Base-by-base conservation (phyloP, 257 asterid species). In the Nicotiana noctiflora region DNA sequence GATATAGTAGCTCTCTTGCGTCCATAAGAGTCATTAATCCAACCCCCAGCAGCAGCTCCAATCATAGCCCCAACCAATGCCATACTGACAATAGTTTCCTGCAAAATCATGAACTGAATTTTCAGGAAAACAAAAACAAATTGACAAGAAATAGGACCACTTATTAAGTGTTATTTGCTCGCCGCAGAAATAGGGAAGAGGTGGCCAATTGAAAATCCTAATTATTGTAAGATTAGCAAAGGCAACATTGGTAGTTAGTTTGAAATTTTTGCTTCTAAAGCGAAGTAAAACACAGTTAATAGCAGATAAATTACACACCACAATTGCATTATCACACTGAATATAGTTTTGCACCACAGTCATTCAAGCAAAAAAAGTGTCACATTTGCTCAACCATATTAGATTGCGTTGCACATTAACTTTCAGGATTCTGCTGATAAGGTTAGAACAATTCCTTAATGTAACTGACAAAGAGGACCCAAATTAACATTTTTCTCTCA, bases 21-120 rank as follows among this genome's bases (percentile, higher is more conserved):
- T 80, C 99, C 99, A 82, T 85, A 93, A 82, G 79, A 75, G 88
- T 95, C 99, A 79, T 92, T 92, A 32, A 91, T 84, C 98, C 98
- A 93, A 31, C 99, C 99, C 44, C 98, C 99, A 44, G 86, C 84
- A 34, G 94, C 92, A 65, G 98, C 97, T 87, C 99, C 99, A 72
- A 95, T 83, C 37, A 93, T 91, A 70, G 98, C 97, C 70, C 99
- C 99, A 65, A 92, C 95, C 90, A 95, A 81, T 81, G 99, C 97
- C 99, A 92, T 95, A 88, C 99, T 95, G 63, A 95, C 99, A n/a
- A 95, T 93, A 62, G 99, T 95, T 89, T 92, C 99, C 99, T 95
- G 88, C 67, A 84, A 85, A 59, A 21, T 81, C 76, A 32, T 64
- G 62, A 79, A 40, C 27, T 40, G n/a, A 75, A 81, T 64, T 31